Evolutionary conservation across 2,329 filamentous ascomycete genomes (phyloP).

Genomic region (Blastomyces silverae): DNA sequence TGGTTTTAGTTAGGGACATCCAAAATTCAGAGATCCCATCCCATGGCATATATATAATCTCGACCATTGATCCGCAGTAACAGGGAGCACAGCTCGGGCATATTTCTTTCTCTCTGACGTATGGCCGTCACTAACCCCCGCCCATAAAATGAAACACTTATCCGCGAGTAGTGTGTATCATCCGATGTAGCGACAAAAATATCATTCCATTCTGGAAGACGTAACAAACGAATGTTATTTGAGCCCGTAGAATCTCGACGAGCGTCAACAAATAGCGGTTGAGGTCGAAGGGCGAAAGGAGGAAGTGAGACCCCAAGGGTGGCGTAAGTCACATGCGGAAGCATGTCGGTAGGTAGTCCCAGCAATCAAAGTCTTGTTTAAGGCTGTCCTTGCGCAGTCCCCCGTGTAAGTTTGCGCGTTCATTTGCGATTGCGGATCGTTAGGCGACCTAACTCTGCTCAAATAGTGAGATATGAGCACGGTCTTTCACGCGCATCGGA

Average conservation of each 20-base stretch:
- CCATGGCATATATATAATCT: neutral
- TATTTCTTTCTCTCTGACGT: neutral
- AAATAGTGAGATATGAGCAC: neutral
- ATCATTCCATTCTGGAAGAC: neutral
- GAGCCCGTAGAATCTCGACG: neutral
- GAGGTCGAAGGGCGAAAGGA: neutral
- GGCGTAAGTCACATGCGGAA: neutral
- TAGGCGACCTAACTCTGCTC: neutral
- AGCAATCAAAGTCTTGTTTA: neutral
- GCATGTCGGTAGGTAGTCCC: neutral
- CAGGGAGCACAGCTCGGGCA: neutral
- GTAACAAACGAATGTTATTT: neutral
- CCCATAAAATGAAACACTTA: neutral
- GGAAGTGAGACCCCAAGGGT: neutral
- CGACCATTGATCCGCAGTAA: neutral
- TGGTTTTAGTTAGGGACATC: neutral
- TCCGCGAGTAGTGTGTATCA: neutral
- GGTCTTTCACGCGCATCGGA: neutral
- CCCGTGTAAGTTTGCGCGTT: neutral
- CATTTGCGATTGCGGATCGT: neutral
- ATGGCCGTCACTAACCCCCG: neutral
- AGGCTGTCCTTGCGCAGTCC: neutral
- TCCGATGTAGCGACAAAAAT: neutral
- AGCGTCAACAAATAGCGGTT: neutral
- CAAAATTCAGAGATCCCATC: neutral